Evolutionary conservation across 495 filamentous ascomycete species (phyloP), one percentile per base, ranked within the genome.

Genomic region (Bombardia bombarda): DNA sequence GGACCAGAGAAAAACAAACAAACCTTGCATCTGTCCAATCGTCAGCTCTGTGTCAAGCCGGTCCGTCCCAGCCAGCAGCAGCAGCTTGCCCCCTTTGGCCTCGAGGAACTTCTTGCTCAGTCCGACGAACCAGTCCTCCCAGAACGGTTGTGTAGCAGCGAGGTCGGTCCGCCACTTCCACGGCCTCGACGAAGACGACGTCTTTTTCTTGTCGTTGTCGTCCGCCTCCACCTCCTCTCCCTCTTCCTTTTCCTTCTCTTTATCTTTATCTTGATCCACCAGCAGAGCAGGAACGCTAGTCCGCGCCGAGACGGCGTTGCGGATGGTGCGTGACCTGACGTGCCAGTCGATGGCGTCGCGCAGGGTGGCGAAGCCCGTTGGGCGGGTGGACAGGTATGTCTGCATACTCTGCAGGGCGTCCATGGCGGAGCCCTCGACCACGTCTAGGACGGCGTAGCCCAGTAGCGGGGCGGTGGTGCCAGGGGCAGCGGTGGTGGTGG

Each of bases 11-110:
- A 23, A 31, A 19, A 33, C 18, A 40, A 34, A 38, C 64, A 21
- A 65, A 83, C 88, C 88, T 74, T 95, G 89, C 89, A 95, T 95
- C 64, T 97, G 92, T 13, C 88, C 92, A 58, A 97, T 97, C 66
- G 90, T 95, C 50, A 97, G 61, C 52, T 97, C 92, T 54, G 85
- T 93, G 58, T 97, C 92, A 37, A 99, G 62, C 42, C 93, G 73
- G 64, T 99, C 92, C 12, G 92, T 97, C 5, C 92, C 92, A 5
- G 92, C 93, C 13, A 99, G 74, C 21, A 99, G 65, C 20, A 99
- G 67, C 45, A 97, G 57, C 63, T 99, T 99, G 33, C 89, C 92
- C 7, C 90, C 92, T 36, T 75, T 75, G 0, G 82, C 85, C 24
- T 74, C 70, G 20, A 99, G 73, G 60, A 99, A 99, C 62, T 95